Base-by-base conservation (phyloP, 2,329 filamentous ascomycete species). In the Talaromyces piceae region DNA sequence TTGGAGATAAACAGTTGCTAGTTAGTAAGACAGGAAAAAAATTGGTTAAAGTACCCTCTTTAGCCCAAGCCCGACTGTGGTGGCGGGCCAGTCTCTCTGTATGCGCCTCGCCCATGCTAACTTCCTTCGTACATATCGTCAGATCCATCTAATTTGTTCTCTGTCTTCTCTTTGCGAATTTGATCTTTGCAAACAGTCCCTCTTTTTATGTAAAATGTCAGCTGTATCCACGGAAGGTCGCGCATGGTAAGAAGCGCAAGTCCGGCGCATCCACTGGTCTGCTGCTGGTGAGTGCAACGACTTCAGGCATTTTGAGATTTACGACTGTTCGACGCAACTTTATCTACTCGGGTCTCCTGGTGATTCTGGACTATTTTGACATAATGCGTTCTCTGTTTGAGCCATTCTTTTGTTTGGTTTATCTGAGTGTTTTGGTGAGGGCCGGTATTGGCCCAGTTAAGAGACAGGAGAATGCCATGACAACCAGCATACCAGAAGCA, bases 401-500 rank as follows among this genome's bases (percentile, higher is more conserved):
- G 9, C 31, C 49, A 5, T 20, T 28, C n/a, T 7, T 45, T 26
- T 49, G 48, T 26, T 41, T 46, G 16, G 16, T 41, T 25, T 27
- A 43, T 8, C 22, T 31, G 8, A 27, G 47, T 13, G 37, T 43
- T 41, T 30, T 49, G 30, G 52, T 30, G 49, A 30, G 46, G 5
- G 43, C 26, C 22, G 30, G 44, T 13, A 16, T 43, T n/a, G 26
- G 23, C n/a, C 26, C 16, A 18, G 18, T 33, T 20, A 47, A 23
- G 23, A 54, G 44, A 30, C 48, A 43, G 39, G 52, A 53, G 39
- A 41, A 37, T 54, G 30, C 25, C 12, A 47, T 44, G 4, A 44
- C 26, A n/a, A 28, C 43, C 31, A 39, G 27, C 47, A 20, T 39
- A 47, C 44, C 41, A 18, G 49, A 47, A 47, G 25, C 44, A 30